A percentile compares a stretch with the other conserved stretches of the same genome.
These are phyloP conservation scores for Candida vartiovaarae DNA, from an alignment of 805 yeast genomes.

Conservation along the genomic window DNA sequence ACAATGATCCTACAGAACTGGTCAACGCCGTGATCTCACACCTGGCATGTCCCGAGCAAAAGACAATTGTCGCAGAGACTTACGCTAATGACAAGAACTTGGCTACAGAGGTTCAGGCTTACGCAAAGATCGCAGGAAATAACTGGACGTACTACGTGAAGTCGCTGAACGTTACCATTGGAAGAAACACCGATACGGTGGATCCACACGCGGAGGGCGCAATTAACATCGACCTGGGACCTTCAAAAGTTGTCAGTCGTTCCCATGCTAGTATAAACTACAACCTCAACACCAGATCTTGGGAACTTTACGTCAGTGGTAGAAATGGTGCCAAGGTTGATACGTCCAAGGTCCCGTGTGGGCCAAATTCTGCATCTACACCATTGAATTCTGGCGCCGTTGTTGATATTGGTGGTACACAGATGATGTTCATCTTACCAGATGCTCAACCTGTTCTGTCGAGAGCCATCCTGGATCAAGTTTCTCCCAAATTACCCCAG, in stretches of 20 bases:
- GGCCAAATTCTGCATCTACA: constrained; percentile 39
- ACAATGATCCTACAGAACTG: constrained; percentile 56
- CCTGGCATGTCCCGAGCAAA: constrained; percentile 63
- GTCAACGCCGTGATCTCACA: constrained; percentile 70
- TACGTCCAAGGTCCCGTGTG: constrained; percentile 41
- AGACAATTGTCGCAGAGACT: constrained; percentile 64
- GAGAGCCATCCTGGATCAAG: constrained; percentile 25
- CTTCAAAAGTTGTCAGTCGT: constrained; percentile 94
- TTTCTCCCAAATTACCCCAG: constrained; percentile 27
- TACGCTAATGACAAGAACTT: constrained; percentile 67
- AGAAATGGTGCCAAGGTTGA: constrained; percentile 93
- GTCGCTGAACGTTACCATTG: constrained; percentile 65
- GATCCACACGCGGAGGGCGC: constrained; percentile 12
- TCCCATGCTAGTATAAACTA: constrained; percentile 81
- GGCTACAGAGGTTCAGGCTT: constrained; percentile 84
- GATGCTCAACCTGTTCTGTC: constrained; percentile 73
- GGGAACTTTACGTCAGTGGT: constrained; percentile 84
- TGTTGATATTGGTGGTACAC: constrained; percentile 93
- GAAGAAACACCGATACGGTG: constrained; percentile 60
- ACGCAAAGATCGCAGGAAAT: constrained; percentile 90
- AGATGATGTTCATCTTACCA: constrained; percentile 97
- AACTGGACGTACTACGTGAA: constrained; percentile 95
- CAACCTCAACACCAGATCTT: constrained; percentile 63
- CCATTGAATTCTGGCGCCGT: constrained; percentile 81
- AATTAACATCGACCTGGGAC: constrained; percentile 88